phyloP scores from a whole-genome alignment of 2,329 filamentous ascomycete species.

The Stagonosporopsis tanaceti region DNA sequence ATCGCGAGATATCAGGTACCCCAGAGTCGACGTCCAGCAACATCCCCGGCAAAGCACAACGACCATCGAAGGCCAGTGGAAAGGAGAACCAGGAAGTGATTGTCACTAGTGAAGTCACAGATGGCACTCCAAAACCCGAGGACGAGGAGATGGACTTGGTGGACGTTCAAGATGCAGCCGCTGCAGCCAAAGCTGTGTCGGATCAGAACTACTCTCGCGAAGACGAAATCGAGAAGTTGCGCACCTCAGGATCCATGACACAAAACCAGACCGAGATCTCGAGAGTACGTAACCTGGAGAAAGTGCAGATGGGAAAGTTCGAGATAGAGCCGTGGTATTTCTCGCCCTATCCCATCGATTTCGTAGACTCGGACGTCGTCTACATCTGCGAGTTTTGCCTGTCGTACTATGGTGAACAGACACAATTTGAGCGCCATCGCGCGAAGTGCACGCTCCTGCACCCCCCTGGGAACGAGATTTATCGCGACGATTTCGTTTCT shows the following conservation, averaged over 20 bases:
- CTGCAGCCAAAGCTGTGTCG: conserved; percentile 60
- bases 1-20: conserved; percentile 65
- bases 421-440: conserved; percentile 85
- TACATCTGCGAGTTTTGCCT: conserved; percentile 98
- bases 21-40: conserved; percentile 61
- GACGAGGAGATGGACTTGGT: conserved; percentile 62
- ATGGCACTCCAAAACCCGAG: conserved; percentile 59
- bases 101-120: conserved; percentile 57
- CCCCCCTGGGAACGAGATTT: conserved; percentile 97
- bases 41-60: conserved; percentile 54
- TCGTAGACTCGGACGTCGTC: conserved; percentile 86
- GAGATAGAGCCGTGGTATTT: conserved; percentile 99
- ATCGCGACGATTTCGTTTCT: conserved; percentile 89
- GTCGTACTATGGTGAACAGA: conserved; percentile 83
- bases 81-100: conserved; percentile 66
- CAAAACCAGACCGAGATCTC: conserved; percentile 98
- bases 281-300: conserved; percentile 91
- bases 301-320: conserved; percentile 89
- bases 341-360: conserved; percentile 91
- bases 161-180: conserved; percentile 61
- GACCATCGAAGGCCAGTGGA: conserved; percentile 65
- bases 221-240: conserved; percentile 94
- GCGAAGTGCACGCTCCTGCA: conserved; percentile 90
- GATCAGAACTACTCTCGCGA: conserved; percentile 73
- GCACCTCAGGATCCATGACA: conserved; percentile 96